These are phyloP conservation scores for Rhodotorula sphaerocarpa DNA, from an alignment of 768 basidiomycete genomes.

Conservation along the genomic window DNA sequence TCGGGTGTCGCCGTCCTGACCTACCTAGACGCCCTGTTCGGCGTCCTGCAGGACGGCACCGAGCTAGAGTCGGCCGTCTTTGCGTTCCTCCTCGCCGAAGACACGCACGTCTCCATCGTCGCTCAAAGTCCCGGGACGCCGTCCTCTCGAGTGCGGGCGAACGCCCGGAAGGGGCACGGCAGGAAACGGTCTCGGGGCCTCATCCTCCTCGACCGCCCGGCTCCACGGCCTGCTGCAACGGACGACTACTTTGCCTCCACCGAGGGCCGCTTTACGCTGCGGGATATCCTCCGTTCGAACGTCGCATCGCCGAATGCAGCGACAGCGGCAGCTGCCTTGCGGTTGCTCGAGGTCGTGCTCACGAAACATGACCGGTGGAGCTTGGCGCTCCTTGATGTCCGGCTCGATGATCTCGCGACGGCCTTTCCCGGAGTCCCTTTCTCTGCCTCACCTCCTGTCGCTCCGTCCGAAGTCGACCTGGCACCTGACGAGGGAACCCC, in stretches of 20 bases:
- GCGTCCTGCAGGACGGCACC: constrained; percentile 57
- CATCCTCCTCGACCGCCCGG: constrained; percentile 77
- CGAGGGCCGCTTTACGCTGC: constrained; percentile 73
- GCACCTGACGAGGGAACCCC: constrained; percentile 37
- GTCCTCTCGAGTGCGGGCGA: background rate
- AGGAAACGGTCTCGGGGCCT: constrained; percentile 76
- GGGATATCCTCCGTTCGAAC: constrained; percentile 76
- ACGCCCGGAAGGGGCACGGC: constrained; percentile 39
- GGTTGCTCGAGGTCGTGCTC: constrained; percentile 69
- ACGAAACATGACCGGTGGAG: constrained; percentile 57
- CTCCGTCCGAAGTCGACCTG: constrained; percentile 53
- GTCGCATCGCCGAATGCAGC: constrained; percentile 59
- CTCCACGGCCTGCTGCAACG: constrained; percentile 44
- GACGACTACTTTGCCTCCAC: constrained; percentile 67
- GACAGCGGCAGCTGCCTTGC: constrained; percentile 67
- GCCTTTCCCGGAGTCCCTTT: constrained; percentile 53
- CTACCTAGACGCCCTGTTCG: constrained; percentile 81
- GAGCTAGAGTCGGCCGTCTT: constrained; percentile 64
- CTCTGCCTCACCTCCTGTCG: constrained; percentile 43
- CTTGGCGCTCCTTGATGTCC: constrained; percentile 62
- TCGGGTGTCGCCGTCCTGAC: constrained; percentile 92
- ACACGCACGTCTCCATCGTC: constrained; percentile 40
- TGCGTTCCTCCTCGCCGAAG: constrained; percentile 73
- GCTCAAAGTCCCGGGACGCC: constrained; percentile 2
- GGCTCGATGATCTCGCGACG: constrained; percentile 64